Percentiles rank a stretch among this genome's conserved stretches.
These are phyloP conservation scores for Sideroxylon spinosum DNA, from an alignment of 179 eudicot species.

Conservation along the genomic window DNA sequence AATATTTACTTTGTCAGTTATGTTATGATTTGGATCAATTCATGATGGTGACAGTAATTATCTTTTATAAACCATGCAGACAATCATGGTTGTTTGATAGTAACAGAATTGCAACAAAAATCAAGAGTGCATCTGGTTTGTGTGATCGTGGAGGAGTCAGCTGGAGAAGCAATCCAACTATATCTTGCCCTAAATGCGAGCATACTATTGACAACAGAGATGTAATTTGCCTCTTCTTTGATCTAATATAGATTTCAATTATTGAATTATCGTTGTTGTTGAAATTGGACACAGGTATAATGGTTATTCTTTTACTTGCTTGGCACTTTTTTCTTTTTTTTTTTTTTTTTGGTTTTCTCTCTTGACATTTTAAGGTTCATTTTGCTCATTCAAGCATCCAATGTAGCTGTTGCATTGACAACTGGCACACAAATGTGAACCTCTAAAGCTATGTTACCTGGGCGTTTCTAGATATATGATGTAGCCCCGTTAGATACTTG, in stretches of 20 bases:
- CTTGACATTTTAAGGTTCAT: neutral
- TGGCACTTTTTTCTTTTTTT: too few relatives aligned
- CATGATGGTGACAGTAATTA: neutral
- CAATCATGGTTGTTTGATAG: constrained; percentile 87
- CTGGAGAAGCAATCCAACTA: constrained; percentile 86
- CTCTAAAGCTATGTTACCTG: too few relatives aligned
- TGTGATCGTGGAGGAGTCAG: constrained; percentile 41
- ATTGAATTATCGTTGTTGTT: neutral
- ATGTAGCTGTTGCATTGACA: neutral
- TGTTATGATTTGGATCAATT: neutral
- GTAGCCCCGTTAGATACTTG: too few relatives aligned
- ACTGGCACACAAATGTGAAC: too few relatives aligned
- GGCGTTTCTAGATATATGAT: too few relatives aligned
- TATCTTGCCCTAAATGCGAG: constrained; percentile 79
- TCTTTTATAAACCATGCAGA: constrained; percentile 39
- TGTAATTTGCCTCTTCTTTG: constrained; percentile 33
- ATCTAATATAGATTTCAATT: neutral
- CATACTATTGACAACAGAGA: constrained; percentile 73
- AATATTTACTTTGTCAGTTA: neutral
- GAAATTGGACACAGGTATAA: neutral
- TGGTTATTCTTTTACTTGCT: neutral
- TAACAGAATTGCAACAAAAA: constrained; percentile 80
- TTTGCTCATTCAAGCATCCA: neutral
- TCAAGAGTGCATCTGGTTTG: constrained; percentile 65
- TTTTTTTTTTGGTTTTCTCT: too few relatives aligned